A percentile compares a stretch with the other conserved stretches of the same genome.
These are phyloP conservation scores for Cladosporium sp. DNA, from an alignment of 2,329 filamentous ascomycete species.

Conservation along the genomic window DNA sequence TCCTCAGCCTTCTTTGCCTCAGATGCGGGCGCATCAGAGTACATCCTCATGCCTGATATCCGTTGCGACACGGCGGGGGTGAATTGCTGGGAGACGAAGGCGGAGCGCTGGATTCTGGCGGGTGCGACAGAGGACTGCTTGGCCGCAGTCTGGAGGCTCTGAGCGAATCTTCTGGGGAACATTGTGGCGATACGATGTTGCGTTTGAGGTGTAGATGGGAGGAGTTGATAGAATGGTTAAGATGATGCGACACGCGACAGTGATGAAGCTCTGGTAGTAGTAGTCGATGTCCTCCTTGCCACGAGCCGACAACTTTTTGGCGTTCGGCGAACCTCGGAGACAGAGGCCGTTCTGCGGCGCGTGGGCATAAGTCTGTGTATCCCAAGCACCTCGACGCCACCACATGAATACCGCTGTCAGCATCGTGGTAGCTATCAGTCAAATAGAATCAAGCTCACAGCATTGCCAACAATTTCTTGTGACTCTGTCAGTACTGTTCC, in stretches of 20 bases:
- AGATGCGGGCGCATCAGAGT: constrained; percentile 41
- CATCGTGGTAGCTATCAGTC: no score
- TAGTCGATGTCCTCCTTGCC: constrained; percentile 6
- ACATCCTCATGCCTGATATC: constrained; percentile 37
- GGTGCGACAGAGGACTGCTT: constrained; percentile 9
- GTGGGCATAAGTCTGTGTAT: no score
- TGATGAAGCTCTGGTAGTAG: neutral
- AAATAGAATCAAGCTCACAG: no score
- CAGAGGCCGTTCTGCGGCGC: neutral
- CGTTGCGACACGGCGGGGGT: constrained; percentile 29
- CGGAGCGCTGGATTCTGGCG: constrained; percentile 12
- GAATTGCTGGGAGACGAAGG: constrained; percentile 12
- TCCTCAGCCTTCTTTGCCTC: constrained; percentile 39
- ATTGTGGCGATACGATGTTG: neutral
- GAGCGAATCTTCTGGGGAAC: constrained; percentile 11
- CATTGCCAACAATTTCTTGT: no score
- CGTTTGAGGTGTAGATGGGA: neutral
- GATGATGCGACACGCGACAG: constrained; percentile 1
- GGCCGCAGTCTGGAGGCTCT: constrained; percentile 10
- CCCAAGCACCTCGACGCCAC: no score
- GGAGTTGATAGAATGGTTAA: neutral
- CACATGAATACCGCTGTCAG: no score
- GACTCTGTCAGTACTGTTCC: no score
- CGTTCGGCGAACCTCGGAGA: constrained; percentile 8
- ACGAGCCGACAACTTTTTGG: constrained; percentile 12